Evolutionary conservation across 1,284 basidiomycete species (phyloP).

Genomic region (Ustilago lituana): DNA sequence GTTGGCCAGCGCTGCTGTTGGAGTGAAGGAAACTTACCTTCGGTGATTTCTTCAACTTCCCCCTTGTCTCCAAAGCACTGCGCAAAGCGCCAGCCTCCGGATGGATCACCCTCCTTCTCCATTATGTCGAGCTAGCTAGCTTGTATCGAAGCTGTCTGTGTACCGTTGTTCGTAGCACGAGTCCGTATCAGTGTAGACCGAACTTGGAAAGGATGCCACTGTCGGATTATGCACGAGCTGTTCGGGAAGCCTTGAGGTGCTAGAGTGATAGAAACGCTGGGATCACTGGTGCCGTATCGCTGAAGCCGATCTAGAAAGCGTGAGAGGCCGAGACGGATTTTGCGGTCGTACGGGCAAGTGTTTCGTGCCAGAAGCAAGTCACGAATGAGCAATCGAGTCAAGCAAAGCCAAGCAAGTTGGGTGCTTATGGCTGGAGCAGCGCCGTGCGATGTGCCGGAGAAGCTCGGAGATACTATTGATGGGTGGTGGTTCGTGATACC

Average conservation of each 20-base stretch:
- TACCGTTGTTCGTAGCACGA: not conserved
- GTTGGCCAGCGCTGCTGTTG: no score
- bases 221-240: not conserved
- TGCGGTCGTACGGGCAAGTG: not conserved
- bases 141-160: constrained; percentile 5
- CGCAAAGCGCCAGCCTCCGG: constrained; percentile 86
- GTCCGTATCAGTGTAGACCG: constrained; percentile 3
- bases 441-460: no score
- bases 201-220: not conserved
- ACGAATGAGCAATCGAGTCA: no score
- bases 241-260: not conserved
- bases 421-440: no score
- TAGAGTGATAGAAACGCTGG: not conserved
- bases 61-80: constrained; percentile 88
- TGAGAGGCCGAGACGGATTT: not conserved
- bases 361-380: no score
- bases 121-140: constrained; percentile 23
- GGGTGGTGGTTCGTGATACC: no score
- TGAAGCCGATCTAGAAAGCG: not conserved
- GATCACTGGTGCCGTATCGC: constrained; percentile 1
- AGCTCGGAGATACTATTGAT: no score
- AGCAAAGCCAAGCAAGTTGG: no score
- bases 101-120: constrained; percentile 65
- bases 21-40: constrained; percentile 74
- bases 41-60: constrained; percentile 98